Conservation (phyloP, 2,329 filamentous ascomycete genomes). For the Penicillium nordicum region DNA sequence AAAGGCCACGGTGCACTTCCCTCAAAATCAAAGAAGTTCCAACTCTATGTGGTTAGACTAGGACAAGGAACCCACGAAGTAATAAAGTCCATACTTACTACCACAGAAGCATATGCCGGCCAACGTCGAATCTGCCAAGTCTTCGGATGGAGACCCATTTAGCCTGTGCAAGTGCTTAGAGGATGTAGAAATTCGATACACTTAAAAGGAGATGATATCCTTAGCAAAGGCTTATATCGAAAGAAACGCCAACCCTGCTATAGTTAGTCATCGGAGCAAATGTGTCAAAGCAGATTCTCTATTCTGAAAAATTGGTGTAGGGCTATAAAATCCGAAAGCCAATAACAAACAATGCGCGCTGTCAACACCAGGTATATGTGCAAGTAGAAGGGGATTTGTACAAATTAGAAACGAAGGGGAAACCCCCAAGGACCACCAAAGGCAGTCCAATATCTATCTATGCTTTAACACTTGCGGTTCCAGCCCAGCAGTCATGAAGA, state of each 20-base stretch:
- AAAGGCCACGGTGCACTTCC: background rate
- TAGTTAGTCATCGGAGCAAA: background rate
- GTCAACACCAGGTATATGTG: constrained; percentile 6
- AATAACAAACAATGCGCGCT: background rate
- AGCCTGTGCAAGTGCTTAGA: background rate
- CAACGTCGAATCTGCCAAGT: background rate
- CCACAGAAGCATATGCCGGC: background rate
- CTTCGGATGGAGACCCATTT: background rate
- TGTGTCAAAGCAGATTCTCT: background rate
- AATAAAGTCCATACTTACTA: background rate
- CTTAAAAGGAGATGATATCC: background rate
- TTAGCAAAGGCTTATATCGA: background rate
- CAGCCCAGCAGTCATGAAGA: constrained; percentile 46
- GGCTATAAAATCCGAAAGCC: constrained; percentile 10
- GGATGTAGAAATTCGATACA: background rate
- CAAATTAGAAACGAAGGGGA: constrained; percentile 1
- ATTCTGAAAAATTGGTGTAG: background rate
- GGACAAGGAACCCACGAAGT: background rate
- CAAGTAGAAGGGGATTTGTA: constrained; percentile 8
- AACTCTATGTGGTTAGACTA: background rate
- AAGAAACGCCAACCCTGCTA: background rate
- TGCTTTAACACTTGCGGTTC: constrained; percentile 37
- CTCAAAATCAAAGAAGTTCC: too few species aligned
- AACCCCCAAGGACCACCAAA: background rate
- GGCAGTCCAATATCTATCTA: constrained; percentile 2